A percentile compares a stretch with the other conserved stretches of the same genome.
phyloP scores from a whole-genome alignment of 106 monocot species.

The Allium fistulosum region DNA sequence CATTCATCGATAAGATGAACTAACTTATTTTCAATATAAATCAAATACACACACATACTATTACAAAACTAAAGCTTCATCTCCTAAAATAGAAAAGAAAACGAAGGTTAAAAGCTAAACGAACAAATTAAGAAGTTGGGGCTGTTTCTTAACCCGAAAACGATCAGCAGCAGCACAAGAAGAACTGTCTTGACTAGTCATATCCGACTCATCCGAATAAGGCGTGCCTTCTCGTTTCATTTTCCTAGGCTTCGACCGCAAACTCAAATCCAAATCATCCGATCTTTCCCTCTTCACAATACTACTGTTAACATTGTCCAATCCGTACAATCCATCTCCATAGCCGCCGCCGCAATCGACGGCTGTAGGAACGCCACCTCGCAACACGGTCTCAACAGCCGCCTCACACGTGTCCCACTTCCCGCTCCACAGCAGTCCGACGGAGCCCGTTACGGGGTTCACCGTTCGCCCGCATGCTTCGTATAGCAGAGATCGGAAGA shows the following conservation, averaged over 20 bases:
- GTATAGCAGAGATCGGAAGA: constrained; percentile 18
- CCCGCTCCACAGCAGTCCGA: constrained; percentile 23
- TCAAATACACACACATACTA: no score
- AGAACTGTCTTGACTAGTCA: constrained; percentile 5
- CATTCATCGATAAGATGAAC: no score
- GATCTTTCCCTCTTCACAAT: neutral
- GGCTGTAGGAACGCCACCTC: neutral
- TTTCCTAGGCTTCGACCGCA: neutral
- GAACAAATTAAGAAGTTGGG: constrained; percentile 5
- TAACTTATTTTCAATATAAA: no score
- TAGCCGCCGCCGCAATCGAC: no score
- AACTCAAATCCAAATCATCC: constrained; percentile 1
- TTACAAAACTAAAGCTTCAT: no score
- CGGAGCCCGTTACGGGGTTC: constrained; percentile 20
- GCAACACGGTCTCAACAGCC: constrained; percentile 17
- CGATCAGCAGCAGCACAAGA: neutral
- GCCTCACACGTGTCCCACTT: constrained; percentile 23
- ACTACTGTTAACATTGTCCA: neutral
- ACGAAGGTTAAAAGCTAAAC: neutral
- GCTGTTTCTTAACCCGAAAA: neutral
- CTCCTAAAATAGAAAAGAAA: neutral
- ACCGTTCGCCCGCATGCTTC: constrained; percentile 24
- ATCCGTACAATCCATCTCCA: no score
- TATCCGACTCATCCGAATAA: constrained; percentile 8
- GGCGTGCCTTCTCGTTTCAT: neutral